These are phyloP conservation scores for Epichloe elymi DNA, from an alignment of 2,329 filamentous ascomycete species.

Conservation along the genomic window DNA sequence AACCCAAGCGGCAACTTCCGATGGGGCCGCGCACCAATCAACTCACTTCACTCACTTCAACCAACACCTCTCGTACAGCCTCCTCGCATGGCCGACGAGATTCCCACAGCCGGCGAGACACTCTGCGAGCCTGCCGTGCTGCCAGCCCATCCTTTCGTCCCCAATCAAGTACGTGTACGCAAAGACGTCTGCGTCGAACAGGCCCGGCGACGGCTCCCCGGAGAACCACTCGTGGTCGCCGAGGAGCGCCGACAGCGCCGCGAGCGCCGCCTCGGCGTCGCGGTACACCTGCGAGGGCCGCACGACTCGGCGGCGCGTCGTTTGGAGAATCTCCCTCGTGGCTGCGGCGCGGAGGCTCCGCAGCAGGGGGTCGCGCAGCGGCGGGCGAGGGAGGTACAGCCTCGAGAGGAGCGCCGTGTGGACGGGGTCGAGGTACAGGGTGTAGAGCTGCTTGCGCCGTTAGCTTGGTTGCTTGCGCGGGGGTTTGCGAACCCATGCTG, in stretches of 20 bases:
- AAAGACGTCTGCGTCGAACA: slow-evolving; percentile 85
- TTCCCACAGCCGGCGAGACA: slow-evolving; percentile 44
- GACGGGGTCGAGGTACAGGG: slow-evolving; percentile 59
- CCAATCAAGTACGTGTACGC: slow-evolving; percentile 77
- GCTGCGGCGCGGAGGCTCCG: slow-evolving; percentile 62
- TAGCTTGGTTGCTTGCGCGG: background rate
- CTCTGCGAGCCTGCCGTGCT: slow-evolving; percentile 44
- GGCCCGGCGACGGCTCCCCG: slow-evolving; percentile 37
- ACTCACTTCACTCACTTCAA: background rate
- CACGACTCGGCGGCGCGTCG: slow-evolving; percentile 28
- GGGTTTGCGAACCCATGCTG: slow-evolving; percentile 56
- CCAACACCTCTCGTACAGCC: slow-evolving; percentile 23
- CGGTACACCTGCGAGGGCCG: slow-evolving; percentile 25
- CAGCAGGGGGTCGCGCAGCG: slow-evolving; percentile 45
- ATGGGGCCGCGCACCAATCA: background rate
- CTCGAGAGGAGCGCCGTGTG: slow-evolving; percentile 56
- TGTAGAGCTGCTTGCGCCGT: slow-evolving; percentile 44
- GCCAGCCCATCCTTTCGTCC: slow-evolving; percentile 50
- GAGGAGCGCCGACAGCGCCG: slow-evolving; percentile 31
- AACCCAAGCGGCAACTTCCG: background rate
- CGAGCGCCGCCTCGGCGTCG: slow-evolving; percentile 32
- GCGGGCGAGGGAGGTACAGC: slow-evolving; percentile 59
- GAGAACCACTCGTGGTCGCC: slow-evolving; percentile 36
- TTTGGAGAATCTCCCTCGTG: slow-evolving; percentile 57
- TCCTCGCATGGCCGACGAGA: slow-evolving; percentile 37